Evolutionary conservation across 495 filamentous ascomycete species (phyloP).

Genomic region (Neurospora sp.): DNA sequence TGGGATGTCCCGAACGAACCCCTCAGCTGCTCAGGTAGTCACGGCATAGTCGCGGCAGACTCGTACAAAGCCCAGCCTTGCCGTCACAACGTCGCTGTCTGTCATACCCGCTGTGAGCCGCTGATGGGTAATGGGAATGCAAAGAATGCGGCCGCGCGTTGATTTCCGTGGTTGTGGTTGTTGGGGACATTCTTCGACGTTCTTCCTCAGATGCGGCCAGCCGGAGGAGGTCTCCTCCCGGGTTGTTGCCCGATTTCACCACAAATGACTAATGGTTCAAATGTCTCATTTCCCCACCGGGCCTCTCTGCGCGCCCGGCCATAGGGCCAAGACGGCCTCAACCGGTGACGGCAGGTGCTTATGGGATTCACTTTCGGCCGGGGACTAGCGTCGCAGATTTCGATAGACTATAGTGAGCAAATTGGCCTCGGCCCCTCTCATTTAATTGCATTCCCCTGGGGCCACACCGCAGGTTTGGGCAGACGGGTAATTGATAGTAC

Average conservation of each 20-base stretch:
- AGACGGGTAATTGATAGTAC: not conserved
- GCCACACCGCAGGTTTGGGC: not conserved
- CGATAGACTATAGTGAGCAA: not conserved
- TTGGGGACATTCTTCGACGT: not conserved
- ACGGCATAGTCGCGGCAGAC: not conserved
- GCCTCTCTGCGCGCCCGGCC: not conserved
- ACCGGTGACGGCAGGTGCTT: not conserved
- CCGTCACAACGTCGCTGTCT: not conserved
- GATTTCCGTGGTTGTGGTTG: not conserved
- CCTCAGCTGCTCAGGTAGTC: not conserved
- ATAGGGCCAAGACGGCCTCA: not conserved
- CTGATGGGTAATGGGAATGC: not conserved
- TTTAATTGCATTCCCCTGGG: not conserved
- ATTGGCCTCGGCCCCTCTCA: not conserved
- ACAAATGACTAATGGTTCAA: not conserved
- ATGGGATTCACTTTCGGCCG: not conserved
- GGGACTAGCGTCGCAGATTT: not conserved
- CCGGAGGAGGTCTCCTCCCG: not conserved
- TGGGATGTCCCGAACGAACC: not conserved
- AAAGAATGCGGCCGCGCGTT: not conserved
- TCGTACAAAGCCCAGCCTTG: not conserved
- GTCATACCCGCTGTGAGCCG: not conserved
- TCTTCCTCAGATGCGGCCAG: not conserved
- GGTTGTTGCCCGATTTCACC: not conserved
- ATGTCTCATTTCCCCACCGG: not conserved